Evolutionary conservation across 257 asterid species (phyloP).

Genomic region (Plectranthus barbatus): DNA sequence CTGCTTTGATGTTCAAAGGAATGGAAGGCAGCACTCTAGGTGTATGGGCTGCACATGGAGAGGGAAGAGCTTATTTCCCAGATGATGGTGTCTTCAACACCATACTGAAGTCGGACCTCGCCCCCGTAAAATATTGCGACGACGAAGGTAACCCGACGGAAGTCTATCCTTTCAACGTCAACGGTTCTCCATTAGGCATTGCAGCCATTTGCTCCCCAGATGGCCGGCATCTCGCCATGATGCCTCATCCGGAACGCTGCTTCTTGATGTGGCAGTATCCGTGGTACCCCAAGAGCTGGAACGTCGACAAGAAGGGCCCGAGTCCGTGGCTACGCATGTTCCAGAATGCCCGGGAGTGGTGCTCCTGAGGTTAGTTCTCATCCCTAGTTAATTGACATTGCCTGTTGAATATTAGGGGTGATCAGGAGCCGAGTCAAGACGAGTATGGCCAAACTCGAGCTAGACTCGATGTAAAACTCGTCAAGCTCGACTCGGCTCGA

Average conservation of each 20-base stretch:
- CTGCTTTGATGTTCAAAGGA: constrained; percentile 78
- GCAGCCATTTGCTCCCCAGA: constrained; percentile 89
- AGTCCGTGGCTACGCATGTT: constrained; percentile 95
- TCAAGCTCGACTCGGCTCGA: too few species aligned
- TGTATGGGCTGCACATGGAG: constrained; percentile 97
- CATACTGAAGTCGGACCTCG: constrained; percentile 46
- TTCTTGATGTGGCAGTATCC: constrained; percentile 98
- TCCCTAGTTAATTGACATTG: too few species aligned
- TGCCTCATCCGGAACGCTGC: constrained; percentile 94
- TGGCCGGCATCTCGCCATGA: constrained; percentile 93
- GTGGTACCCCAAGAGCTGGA: constrained; percentile 86
- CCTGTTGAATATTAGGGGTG: too few species aligned
- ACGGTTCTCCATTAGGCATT: constrained; percentile 45
- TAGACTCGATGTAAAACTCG: too few species aligned
- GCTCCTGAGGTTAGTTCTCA: constrained; percentile 43
- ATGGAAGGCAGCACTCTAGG: constrained; percentile 89
- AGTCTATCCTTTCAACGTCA: constrained; percentile 65
- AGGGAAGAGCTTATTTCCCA: constrained; percentile 87
- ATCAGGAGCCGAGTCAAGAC: too few species aligned
- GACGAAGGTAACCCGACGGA: constrained; percentile 69
- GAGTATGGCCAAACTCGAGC: too few species aligned
- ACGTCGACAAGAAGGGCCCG: constrained; percentile 71
- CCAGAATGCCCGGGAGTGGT: constrained; percentile 95
- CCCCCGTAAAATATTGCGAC: constrained; percentile 73
- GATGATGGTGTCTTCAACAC: constrained; percentile 30